Evolutionary conservation across 2,329 filamentous ascomycete species (phyloP).

Genomic region (Fusarium acutatum): DNA sequence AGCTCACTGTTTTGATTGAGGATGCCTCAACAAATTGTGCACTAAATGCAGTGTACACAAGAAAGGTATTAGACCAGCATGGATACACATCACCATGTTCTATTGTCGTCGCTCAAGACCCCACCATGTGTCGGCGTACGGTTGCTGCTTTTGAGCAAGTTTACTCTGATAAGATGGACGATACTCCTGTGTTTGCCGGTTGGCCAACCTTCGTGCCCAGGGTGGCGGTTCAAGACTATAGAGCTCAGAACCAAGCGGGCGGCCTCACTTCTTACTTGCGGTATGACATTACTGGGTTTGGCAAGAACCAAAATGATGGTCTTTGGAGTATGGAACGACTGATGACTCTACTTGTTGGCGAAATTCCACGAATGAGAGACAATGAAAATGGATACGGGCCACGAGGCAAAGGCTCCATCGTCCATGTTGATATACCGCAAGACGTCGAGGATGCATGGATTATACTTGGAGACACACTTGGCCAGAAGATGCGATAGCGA

Average conservation of each 20-base stretch:
- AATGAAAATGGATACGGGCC: slow-evolving; percentile 33
- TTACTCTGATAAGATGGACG: slow-evolving; percentile 1
- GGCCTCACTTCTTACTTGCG: not conserved
- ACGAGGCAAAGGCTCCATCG: slow-evolving; percentile 29
- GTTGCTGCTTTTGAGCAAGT: slow-evolving; percentile 27
- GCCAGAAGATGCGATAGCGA: not conserved
- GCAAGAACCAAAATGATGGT: not conserved
- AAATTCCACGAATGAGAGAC: slow-evolving; percentile 35
- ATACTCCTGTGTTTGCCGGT: slow-evolving; percentile 1
- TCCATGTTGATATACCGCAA: slow-evolving; percentile 23
- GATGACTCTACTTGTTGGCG: slow-evolving; percentile 30
- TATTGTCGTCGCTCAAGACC: slow-evolving; percentile 32
- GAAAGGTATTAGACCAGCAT: slow-evolving; percentile 23
- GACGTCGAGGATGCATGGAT: slow-evolving; percentile 21
- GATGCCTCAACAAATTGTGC: slow-evolving; percentile 36
- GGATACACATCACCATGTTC: slow-evolving; percentile 27
- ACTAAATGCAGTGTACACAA: slow-evolving; percentile 30
- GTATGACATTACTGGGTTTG: not conserved
- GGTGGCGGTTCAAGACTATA: not conserved
- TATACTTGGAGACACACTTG: slow-evolving; percentile 1
- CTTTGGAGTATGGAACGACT: slow-evolving; percentile 34
- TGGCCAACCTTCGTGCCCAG: slow-evolving; percentile 35
- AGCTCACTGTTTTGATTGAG: slow-evolving; percentile 24
- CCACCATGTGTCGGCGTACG: slow-evolving; percentile 34
- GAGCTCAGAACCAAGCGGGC: not conserved